Conservation (phyloP, 768 basidiomycete species). For the Amanita exitialis region DNA sequence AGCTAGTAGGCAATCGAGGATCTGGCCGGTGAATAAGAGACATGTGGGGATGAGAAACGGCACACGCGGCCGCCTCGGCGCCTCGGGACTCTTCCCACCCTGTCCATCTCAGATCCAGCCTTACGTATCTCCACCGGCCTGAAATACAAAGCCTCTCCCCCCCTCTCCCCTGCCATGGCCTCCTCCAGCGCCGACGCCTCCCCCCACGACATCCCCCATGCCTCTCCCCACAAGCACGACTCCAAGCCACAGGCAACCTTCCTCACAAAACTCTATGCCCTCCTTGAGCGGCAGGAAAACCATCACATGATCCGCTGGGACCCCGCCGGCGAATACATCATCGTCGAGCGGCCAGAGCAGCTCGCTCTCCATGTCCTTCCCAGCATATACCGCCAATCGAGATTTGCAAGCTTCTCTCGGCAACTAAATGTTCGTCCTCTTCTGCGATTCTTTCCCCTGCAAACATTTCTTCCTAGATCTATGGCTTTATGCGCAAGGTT, state of each 20-base stretch:
- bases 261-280: constrained; percentile 90
- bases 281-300: constrained; percentile 86
- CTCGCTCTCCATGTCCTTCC: constrained; percentile 91
- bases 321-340: constrained; percentile 86
- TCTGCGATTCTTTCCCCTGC: constrained; percentile 18
- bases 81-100: constrained; percentile 26
- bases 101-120: constrained; percentile 21
- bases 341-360: constrained; percentile 90
- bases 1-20: constrained; percentile 13
- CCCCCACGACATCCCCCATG: constrained; percentile 23
- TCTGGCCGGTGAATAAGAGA: constrained; percentile 13
- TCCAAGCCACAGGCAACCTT: constrained; percentile 90
- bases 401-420: constrained; percentile 95
- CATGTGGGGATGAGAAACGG: constrained; percentile 16
- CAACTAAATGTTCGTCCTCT: constrained; percentile 79
- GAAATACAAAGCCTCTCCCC: constrained; percentile 9
- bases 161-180: constrained; percentile 33
- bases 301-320: constrained; percentile 98
- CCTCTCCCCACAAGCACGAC: constrained; percentile 51
- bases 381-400: constrained; percentile 89
- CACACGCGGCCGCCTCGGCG: constrained; percentile 24
- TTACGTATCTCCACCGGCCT: constrained; percentile 38
- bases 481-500: constrained; percentile 98
- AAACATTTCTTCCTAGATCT: constrained; percentile 52
- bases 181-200: constrained; percentile 25